These are phyloP conservation scores for Myxozyma kluyveri DNA, from an alignment of 805 yeast species.

Conservation along the genomic window DNA sequence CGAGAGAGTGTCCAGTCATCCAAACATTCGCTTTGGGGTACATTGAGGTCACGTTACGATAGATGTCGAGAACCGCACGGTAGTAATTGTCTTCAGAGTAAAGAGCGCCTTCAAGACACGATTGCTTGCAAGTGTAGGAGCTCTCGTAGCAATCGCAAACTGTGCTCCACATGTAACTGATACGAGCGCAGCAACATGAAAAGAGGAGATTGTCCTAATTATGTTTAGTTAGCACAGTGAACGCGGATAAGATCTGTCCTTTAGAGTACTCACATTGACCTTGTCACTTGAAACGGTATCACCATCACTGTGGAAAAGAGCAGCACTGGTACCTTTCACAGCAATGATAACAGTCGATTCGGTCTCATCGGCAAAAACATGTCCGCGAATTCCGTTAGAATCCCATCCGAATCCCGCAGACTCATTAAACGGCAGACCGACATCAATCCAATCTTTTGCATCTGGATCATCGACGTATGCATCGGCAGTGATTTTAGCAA, in stretches of 20 bases:
- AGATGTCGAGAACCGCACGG: slow-evolving; percentile 74
- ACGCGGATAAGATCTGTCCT: background rate
- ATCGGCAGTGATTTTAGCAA: slow-evolving; percentile 85
- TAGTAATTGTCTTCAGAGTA: slow-evolving; percentile 78
- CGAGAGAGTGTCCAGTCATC: slow-evolving; percentile 94
- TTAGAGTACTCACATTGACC: slow-evolving; percentile 44
- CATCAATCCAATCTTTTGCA: slow-evolving; percentile 86
- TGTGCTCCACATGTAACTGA: slow-evolving; percentile 89
- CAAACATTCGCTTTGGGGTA: slow-evolving; percentile 78
- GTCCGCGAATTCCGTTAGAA: slow-evolving; percentile 82
- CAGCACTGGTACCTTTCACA: slow-evolving; percentile 87
- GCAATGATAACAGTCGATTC: slow-evolving; percentile 68
- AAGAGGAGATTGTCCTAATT: slow-evolving; percentile 76
- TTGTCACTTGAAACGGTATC: slow-evolving; percentile 84
- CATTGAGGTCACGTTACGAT: slow-evolving; percentile 62
- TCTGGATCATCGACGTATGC: slow-evolving; percentile 82
- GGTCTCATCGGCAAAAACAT: slow-evolving; percentile 67
- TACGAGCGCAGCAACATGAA: slow-evolving; percentile 95
- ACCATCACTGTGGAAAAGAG: slow-evolving; percentile 46
- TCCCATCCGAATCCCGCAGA: slow-evolving; percentile 81
- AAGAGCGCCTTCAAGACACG: slow-evolving; percentile 77
- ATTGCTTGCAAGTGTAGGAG: slow-evolving; percentile 84
- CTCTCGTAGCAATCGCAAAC: slow-evolving; percentile 90
- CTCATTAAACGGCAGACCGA: slow-evolving; percentile 37
- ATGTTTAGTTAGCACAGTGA: background rate